Conservation (phyloP, 768 basidiomycete species). For the Tephrocybe rancida region DNA sequence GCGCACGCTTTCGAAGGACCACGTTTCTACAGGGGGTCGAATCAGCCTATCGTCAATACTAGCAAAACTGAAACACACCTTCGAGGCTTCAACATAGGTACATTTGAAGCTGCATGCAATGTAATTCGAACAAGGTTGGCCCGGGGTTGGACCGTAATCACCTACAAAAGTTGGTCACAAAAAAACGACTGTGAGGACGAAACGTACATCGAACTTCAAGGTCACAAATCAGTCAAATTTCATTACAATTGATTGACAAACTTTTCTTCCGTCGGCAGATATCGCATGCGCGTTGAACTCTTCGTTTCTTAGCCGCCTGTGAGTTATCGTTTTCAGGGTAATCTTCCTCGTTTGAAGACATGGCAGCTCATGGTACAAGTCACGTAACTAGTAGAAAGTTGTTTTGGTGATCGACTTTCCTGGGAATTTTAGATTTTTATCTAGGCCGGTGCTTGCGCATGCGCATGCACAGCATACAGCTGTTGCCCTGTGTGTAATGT, state of each 20-base stretch:
- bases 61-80: slow-evolving; percentile 57
- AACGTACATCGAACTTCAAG: slow-evolving; percentile 56
- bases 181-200: background rate
- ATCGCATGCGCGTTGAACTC: slow-evolving; percentile 81
- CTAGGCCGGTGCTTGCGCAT: too few relatives aligned
- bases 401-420: too few relatives aligned
- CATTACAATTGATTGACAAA: slow-evolving; percentile 29
- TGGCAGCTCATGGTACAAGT: too few relatives aligned
- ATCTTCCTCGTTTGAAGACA: slow-evolving; percentile 74
- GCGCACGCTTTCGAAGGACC: slow-evolving; percentile 65
- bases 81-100: slow-evolving; percentile 70
- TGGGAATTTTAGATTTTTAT: too few relatives aligned
- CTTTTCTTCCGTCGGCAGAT: slow-evolving; percentile 85
- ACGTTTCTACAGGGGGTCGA: slow-evolving; percentile 41
- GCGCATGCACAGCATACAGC: too few relatives aligned
- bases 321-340: slow-evolving; percentile 45
- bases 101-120: slow-evolving; percentile 64
- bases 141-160: slow-evolving; percentile 73
- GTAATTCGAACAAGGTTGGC: slow-evolving; percentile 70
- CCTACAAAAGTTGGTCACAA: slow-evolving; percentile 33
- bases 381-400: too few relatives aligned
- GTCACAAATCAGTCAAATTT: background rate
- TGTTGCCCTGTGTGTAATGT: too few relatives aligned
- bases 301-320: slow-evolving; percentile 62
- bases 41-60: slow-evolving; percentile 1